Evolutionary conservation across 306 rosid genomes (phyloP).

Genomic region (Begonia fuchsioides): DNA sequence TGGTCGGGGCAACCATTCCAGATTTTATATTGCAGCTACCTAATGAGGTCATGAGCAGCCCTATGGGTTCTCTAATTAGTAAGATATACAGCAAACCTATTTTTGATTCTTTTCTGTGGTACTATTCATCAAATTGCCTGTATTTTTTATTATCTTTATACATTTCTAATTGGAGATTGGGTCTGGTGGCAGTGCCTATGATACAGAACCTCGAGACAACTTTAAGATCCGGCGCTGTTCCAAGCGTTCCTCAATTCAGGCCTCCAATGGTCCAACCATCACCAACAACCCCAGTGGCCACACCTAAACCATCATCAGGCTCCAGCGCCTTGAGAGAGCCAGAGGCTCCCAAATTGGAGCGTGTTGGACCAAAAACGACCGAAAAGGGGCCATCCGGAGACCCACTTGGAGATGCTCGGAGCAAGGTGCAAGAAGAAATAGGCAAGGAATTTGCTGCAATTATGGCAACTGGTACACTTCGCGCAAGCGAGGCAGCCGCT

Average conservation of each 20-base stretch:
- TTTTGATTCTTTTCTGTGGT: too few relatives aligned
- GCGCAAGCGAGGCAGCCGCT: constrained; percentile 94
- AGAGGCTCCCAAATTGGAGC: constrained; percentile 1
- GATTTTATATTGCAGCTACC: constrained; percentile 78
- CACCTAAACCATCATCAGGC: constrained; percentile 8
- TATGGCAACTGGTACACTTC: constrained; percentile 80
- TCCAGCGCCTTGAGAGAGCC: constrained; percentile 5
- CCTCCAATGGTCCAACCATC: constrained; percentile 14
- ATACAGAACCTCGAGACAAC: constrained; percentile 79
- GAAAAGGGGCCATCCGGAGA: constrained; percentile 24
- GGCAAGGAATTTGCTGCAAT: constrained; percentile 57
- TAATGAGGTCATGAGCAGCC: constrained; percentile 72
- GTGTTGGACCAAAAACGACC: constrained; percentile 7
- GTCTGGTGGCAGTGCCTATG: constrained; percentile 71
- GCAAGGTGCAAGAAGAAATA: constrained; percentile 84
- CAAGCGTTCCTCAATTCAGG: constrained; percentile 67
- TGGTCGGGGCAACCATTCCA: constrained; percentile 72
- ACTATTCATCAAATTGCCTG: too few relatives aligned
- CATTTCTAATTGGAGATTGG: background rate
- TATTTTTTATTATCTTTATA: too few relatives aligned
- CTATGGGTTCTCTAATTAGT: constrained; percentile 76
- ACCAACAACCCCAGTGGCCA: background rate
- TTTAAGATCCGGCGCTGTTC: constrained; percentile 60
- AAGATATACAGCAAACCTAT: constrained; percentile 13
- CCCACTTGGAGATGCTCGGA: constrained; percentile 66